These are phyloP conservation scores for Austroboletus novae-zelandiae DNA, from an alignment of 1,284 basidiomycete species.

Conservation along the genomic window DNA sequence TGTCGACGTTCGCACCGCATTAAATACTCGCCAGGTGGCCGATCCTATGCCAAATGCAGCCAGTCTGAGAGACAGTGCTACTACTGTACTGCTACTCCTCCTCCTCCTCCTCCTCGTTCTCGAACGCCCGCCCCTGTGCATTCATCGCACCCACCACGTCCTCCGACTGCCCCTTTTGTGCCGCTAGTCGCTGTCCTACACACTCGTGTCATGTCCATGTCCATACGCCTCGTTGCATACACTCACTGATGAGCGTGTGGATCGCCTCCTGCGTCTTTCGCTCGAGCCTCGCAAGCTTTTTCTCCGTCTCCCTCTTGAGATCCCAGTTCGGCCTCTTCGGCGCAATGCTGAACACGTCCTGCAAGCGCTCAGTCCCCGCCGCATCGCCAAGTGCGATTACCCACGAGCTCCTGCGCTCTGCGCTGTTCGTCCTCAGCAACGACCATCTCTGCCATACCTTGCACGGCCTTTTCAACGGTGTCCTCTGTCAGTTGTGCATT, in stretches of 20 bases:
- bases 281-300: constrained; percentile 86
- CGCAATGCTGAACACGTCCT: constrained; percentile 97
- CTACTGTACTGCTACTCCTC: constrained; percentile 5
- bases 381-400: constrained; percentile 28
- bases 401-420: constrained; percentile 83
- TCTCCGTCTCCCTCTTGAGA: constrained; percentile 91
- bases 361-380: constrained; percentile 13
- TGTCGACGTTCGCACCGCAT: constrained; percentile 2
- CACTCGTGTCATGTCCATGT: constrained; percentile 2
- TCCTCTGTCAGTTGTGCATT: constrained; percentile 65
- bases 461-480: constrained; percentile 85
- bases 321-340: constrained; percentile 98
- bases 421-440: constrained; percentile 83
- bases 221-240: constrained; percentile 16
- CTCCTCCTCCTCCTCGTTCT: constrained; percentile 40
- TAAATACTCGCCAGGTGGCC: constrained; percentile 11
- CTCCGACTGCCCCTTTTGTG: constrained; percentile 73
- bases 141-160: constrained; percentile 78
- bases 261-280: constrained; percentile 89
- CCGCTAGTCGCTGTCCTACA: constrained; percentile 70
- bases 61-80: not conserved
- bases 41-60: constrained; percentile 23
- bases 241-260: constrained; percentile 87
- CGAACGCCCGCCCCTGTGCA: constrained; percentile 56
- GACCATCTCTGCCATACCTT: constrained; percentile 82